Base-by-base conservation (phyloP, 164 flowering plant genomes). In the Paratinospora sagittata region DNA sequence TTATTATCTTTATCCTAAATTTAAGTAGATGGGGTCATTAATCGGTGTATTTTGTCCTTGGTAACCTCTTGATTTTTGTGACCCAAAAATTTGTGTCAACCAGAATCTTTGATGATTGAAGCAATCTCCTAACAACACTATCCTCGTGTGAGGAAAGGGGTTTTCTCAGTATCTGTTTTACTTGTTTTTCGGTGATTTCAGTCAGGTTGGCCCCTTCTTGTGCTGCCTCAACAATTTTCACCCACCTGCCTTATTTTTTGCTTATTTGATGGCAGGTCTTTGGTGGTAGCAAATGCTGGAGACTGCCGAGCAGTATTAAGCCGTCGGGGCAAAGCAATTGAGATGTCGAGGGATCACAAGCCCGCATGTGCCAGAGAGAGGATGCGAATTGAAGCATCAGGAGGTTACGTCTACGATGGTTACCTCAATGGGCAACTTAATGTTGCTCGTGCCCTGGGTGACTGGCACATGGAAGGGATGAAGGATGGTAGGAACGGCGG, bases 281-380 rank as follows among this genome's bases (percentile, higher is more conserved):
- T 94, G 79, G 83, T 92, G 76, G 98, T 94, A 69, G 98, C 98
- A 63, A 94, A 94, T 85, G 97, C 92, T 76, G 98, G 98, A 72
- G 97, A 94, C 66, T 94, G 97, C 70, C 84, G 98, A 65, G 98
- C 98, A 13, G 98, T 94, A 47, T 82, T 94, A n/a, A 87, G 91
- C 73, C 88, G 92, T 10, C 85, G 91, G 16, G 98, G 98, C 26
- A 89, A 86, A 82, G 98, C 98, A n/a, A 76, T 94, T 63, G 97
- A 89, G 78, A 85, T 92, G 93, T 92, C 98, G 3, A 84, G 89
- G 76, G 98, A 94, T 74, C 98, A 94, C 79, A 94, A 92, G 74
- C 98, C 98, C 3, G 63, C 72, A 33, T 88, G 95, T 81, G 68
- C 61, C 47, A 78, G 43, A 33, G 98, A 94, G 74, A 87, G 62